phyloP scores from a whole-genome alignment of 495 filamentous ascomycete genomes.

The Clohesyomyces aquaticus region DNA sequence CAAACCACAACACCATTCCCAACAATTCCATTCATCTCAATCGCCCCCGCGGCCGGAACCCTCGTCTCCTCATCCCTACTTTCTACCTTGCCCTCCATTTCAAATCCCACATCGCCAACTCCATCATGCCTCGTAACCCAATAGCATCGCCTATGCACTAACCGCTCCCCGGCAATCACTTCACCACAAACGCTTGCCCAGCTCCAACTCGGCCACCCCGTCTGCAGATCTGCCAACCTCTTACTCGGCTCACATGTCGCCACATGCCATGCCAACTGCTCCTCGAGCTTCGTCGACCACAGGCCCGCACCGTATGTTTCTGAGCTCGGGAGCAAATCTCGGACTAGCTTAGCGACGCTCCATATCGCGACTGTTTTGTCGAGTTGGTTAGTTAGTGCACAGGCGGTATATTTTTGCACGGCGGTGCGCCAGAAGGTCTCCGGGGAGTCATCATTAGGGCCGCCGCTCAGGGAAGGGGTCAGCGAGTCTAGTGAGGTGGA shows the following conservation, averaged over 20 bases:
- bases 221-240: not conserved
- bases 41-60: too few species aligned
- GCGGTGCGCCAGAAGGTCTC: slow-evolving; percentile 7
- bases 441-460: not conserved
- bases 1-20: too few species aligned
- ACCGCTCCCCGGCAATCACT: not conserved
- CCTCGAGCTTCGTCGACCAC: not conserved
- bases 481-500: too few species aligned
- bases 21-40: too few species aligned
- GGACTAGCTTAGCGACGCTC: slow-evolving; percentile 15
- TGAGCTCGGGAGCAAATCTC: not conserved
- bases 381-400: slow-evolving; percentile 4
- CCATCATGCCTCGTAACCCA: too few species aligned
- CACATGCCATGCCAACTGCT: slow-evolving; percentile 14
- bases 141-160: too few species aligned
- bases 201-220: not conserved
- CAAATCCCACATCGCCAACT: too few species aligned
- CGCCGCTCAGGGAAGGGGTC: too few species aligned
- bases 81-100: too few species aligned
- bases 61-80: too few species aligned
- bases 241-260: not conserved
- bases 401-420: slow-evolving; percentile 10
- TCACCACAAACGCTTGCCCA: slow-evolving; percentile 3
- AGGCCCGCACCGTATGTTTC: slow-evolving; percentile 10
- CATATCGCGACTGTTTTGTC: slow-evolving; percentile 14